Percentiles rank a stretch among this genome's conserved stretches.
phyloP scores from a whole-genome alignment of 345 rosid genomes.

The Hypericum perforatum region DNA sequence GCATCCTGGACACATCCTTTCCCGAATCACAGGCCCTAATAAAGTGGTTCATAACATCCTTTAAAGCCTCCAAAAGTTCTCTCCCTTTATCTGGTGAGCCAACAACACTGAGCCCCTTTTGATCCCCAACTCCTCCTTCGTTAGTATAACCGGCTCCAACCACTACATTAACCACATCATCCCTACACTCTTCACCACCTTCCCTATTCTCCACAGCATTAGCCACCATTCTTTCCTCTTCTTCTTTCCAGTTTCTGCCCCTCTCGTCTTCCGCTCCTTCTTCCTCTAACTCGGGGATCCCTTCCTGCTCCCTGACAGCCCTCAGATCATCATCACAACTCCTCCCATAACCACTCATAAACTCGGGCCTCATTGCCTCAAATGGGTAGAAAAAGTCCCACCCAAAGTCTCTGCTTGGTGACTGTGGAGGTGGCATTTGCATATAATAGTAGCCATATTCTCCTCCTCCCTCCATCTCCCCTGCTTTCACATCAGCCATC shows the following conservation, averaged over 20 bases:
- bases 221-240: conserved; percentile 19
- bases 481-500: conserved; percentile 18
- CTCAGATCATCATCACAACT: conserved; percentile 45
- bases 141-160: conserved; percentile 11
- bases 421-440: conserved; percentile 42
- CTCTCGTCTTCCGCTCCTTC: conserved; percentile 24
- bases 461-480: conserved; percentile 12
- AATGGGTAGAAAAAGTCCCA: conserved; percentile 77
- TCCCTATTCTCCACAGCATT: conserved; percentile 9
- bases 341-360: conserved; percentile 36
- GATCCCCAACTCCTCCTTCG: conserved; percentile 27
- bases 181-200: conserved; percentile 19
- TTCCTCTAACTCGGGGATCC: conserved; percentile 71
- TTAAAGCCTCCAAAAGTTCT: conserved; percentile 60
- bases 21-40: conserved; percentile 68
- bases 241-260: neutral
- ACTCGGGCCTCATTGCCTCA: conserved; percentile 42
- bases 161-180: conserved; percentile 19
- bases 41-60: conserved; percentile 58
- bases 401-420: conserved; percentile 48
- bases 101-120: conserved; percentile 34
- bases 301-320: conserved; percentile 56
- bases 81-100: conserved; percentile 46
- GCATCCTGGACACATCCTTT: conserved; percentile 60
- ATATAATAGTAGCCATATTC: conserved; percentile 35